Percentiles rank a stretch among this genome's conserved stretches.
These are phyloP conservation scores for Penicillium diatomitis DNA, from an alignment of 495 filamentous ascomycete species.

Conservation along the genomic window DNA sequence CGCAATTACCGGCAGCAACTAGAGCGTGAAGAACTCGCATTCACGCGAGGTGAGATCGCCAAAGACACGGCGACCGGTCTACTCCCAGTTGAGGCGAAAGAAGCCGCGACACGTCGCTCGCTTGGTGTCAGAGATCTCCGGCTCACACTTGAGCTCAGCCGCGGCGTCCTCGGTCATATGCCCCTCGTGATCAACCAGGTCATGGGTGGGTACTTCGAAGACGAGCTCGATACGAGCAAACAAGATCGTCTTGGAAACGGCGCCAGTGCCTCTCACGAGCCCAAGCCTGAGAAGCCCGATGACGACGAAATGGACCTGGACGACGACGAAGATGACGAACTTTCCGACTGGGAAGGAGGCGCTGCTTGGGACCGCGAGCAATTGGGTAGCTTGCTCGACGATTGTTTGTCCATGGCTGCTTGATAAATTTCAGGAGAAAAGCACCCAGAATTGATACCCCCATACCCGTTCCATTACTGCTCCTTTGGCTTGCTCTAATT, in stretches of 20 bases:
- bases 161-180: conserved; percentile 67
- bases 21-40: conserved; percentile 61
- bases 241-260: conserved; percentile 38
- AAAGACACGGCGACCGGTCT: conserved; percentile 55
- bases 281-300: conserved; percentile 25
- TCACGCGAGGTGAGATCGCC: conserved; percentile 56
- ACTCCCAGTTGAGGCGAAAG: conserved; percentile 66
- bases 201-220: conserved; percentile 63
- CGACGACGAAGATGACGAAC: conserved; percentile 43
- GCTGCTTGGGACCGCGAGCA: conserved; percentile 49
- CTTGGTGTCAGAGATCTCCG: conserved; percentile 73
- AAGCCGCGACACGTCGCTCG: conserved; percentile 53
- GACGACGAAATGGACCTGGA: conserved; percentile 58
- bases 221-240: conserved; percentile 55
- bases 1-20: conserved; percentile 65
- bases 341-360: conserved; percentile 67
- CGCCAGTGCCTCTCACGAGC: conserved; percentile 17
- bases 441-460: conserved; percentile 10
- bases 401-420: conserved; percentile 42
- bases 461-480: background rate
- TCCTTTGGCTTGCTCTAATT: conserved; percentile 2
- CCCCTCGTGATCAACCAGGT: conserved; percentile 63
- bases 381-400: conserved; percentile 63
- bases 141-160: conserved; percentile 63
- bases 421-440: conserved; percentile 6